Percentiles rank a stretch among this genome's conserved stretches.
phyloP scores from a whole-genome alignment of 441 rosid species.

The Corymbia calophylla region DNA sequence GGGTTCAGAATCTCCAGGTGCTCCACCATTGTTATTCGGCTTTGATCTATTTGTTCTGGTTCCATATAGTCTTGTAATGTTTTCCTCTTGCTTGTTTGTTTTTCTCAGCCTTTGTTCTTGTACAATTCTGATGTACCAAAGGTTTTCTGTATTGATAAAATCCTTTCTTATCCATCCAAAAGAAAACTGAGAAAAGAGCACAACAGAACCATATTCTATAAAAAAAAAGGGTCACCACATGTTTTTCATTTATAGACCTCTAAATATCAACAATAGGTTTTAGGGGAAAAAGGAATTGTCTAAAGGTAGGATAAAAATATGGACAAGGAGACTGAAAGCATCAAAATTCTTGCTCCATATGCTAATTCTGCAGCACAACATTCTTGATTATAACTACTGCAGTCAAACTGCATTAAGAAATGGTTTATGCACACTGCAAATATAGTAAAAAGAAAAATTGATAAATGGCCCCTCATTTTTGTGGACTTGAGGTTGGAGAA shows the following conservation, averaged over 20 bases:
- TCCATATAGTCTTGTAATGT: neutral
- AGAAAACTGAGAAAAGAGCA: neutral
- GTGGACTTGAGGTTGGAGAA: neutral
- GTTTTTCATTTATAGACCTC: neutral
- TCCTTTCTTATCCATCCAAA: neutral
- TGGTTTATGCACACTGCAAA: neutral
- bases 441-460: neutral
- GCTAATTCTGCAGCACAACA: neutral
- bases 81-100: neutral
- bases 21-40: neutral
- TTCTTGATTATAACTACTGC: neutral
- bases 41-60: neutral
- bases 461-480: neutral
- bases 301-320: neutral
- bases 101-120: neutral
- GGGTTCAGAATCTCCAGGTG: neutral
- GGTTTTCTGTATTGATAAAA: neutral
- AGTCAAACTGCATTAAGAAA: neutral
- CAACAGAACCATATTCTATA: neutral
- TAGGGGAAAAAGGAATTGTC: neutral
- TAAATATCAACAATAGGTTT: neutral
- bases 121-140: neutral
- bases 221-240: neutral
- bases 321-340: neutral
- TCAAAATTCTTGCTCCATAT: neutral